Base-by-base conservation (phyloP, 169 alveolate species). In the Plasmodium chabaudi region DNA sequence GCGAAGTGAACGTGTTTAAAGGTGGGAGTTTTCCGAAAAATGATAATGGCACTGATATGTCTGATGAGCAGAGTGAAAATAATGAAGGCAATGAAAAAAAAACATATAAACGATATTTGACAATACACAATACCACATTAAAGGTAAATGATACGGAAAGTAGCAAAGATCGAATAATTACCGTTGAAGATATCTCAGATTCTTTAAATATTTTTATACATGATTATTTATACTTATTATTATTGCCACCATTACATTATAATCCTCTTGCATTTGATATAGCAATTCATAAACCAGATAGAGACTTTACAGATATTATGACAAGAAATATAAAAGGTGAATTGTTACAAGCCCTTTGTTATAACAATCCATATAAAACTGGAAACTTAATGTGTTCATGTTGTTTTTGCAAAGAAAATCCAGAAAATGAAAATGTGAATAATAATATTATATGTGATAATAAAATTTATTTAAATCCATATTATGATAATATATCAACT, bases 241-340 rank as follows among this genome's bases (percentile, higher is more conserved):
- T 77, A 15, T 44, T 77, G 15, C 89, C 89, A 9, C 89, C 89
- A 1, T 1, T 77, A 57, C 55, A 25, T 65, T 65, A 68, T 63
- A 75, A 77, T 59, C 89, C 89, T 7, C 13, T 77, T 46, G 89
- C 89, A 42, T 46, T 64, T 61, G 89, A 77, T 34, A 15, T 77
- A 46, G 39, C 55, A 0, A 51, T 77, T 23, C 79, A 77, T 56
- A 77, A 65, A 34, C 89, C 89, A n/a, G 79, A 65, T 51, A 63
- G 27, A 46, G 89, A 77, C 42, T 77, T 77, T 15, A 77, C 89
- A 49, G 77, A 77, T 15, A 55, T 65, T 1, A 77, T 77, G 79
- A 77, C 89, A 10, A 77, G 89, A 44, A 77, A 77, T 53, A 77
- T 77, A 77, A 77, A 65, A 68, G 27, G 53, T 21, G 89, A 77